Conservation (phyloP, 1,284 basidiomycete species). For the Ustilago shanxiensis region DNA sequence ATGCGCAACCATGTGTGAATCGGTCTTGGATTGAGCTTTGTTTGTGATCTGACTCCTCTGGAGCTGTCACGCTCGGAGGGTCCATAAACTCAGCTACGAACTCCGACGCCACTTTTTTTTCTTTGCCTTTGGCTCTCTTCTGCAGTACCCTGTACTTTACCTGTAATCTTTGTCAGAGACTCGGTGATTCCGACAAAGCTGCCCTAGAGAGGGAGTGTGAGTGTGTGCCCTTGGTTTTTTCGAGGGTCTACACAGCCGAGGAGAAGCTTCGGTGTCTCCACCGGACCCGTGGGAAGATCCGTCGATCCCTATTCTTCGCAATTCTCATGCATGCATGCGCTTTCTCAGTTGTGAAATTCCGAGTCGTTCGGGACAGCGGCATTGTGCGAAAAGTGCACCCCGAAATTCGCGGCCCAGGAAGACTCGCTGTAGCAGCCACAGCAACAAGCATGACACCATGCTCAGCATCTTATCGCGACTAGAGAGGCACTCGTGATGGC, state of each 20-base stretch:
- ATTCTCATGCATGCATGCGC: neutral
- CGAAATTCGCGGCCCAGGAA: neutral
- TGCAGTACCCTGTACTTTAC: too few relatives aligned
- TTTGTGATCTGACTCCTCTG: neutral
- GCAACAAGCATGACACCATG: too few relatives aligned
- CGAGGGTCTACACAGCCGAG: neutral
- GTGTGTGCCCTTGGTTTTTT: neutral
- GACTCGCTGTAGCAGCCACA: neutral
- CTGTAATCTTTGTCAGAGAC: neutral
- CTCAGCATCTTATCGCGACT: too few relatives aligned
- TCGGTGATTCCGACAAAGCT: neutral
- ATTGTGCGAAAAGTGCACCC: neutral
- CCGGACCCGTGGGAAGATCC: constrained; percentile 22
- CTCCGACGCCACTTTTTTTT: constrained; percentile 15
- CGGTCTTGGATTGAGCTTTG: constrained; percentile 4
- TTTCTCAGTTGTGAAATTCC: neutral
- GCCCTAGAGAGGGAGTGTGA: neutral
- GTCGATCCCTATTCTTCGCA: constrained; percentile 9
- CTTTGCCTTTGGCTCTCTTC: neutral
- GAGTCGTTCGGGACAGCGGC: neutral
- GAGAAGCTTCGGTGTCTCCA: constrained; percentile 11
- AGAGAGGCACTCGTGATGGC: neutral
- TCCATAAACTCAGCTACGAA: constrained; percentile 12
- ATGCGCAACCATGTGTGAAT: constrained; percentile 14
- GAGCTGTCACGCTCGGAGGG: constrained; percentile 16